Conservation (phyloP, 1,139 yeast genomes). For the Pneumocystis carinii region DNA sequence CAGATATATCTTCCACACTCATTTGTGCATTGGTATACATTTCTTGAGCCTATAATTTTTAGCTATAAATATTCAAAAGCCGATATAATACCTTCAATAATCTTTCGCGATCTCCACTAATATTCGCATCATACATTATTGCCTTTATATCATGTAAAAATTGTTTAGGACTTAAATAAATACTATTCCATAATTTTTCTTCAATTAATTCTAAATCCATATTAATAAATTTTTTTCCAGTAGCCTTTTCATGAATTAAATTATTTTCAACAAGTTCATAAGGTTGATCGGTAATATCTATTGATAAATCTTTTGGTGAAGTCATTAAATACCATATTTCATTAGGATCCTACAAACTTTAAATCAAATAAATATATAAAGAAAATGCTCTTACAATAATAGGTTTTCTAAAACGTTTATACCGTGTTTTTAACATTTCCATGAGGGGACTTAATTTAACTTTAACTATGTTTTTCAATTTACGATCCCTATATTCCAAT, state of each 20-base stretch:
- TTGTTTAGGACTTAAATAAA: conserved; percentile 82
- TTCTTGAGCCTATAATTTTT: conserved; percentile 50
- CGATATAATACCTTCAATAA: conserved; percentile 34
- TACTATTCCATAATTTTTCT: conserved; percentile 94
- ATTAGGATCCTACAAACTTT: not conserved
- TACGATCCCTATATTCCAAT: conserved; percentile 58
- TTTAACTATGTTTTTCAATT: conserved; percentile 67
- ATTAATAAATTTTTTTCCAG: conserved; percentile 60
- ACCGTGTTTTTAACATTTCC: conserved; percentile 70
- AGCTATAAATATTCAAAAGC: conserved; percentile 3
- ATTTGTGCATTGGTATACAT: conserved; percentile 95
- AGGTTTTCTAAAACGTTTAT: conserved; percentile 75
- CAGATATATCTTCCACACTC: conserved; percentile 76
- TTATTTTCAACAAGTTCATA: conserved; percentile 50
- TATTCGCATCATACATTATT: conserved; percentile 65
- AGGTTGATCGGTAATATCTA: conserved; percentile 22
- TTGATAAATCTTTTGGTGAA: conserved; percentile 10
- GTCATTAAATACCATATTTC: not conserved
- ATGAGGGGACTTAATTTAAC: conserved; percentile 73
- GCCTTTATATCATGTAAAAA: conserved; percentile 69
- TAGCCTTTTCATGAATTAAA: conserved; percentile 62
- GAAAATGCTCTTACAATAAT: conserved; percentile 34
- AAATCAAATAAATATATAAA: not conserved
- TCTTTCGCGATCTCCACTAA: conserved; percentile 70
- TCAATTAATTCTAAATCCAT: conserved; percentile 92